Percentiles rank a stretch among this genome's conserved stretches.
These are phyloP conservation scores for Dillenia turbinata DNA, from an alignment of 164 flowering plant genomes.

Conservation along the genomic window DNA sequence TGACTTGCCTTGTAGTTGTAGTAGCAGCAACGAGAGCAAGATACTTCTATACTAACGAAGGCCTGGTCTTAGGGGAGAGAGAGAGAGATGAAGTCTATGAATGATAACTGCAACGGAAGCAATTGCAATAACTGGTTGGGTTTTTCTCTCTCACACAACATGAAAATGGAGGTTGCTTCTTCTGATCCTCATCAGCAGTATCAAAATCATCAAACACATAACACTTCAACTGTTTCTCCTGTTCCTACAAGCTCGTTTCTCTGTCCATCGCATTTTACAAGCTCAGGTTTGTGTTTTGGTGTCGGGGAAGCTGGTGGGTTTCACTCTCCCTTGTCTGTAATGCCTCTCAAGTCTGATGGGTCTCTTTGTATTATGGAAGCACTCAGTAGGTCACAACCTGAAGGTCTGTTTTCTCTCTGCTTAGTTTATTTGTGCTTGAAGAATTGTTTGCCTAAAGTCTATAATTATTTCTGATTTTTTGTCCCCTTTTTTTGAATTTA, in stretches of 20 bases:
- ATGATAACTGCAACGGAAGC: constrained; percentile 23
- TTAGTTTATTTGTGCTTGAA: background rate
- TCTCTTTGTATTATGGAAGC: constrained; percentile 90
- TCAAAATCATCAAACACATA: constrained; percentile 21
- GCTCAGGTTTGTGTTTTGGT: constrained; percentile 37
- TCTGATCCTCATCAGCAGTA: constrained; percentile 30
- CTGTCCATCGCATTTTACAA: constrained; percentile 32
- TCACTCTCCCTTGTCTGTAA: constrained; percentile 45
- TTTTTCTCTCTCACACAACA: constrained; percentile 80
- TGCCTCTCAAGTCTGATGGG: constrained; percentile 92
- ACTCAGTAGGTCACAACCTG: constrained; percentile 48
- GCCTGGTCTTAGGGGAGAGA: constrained; percentile 2
- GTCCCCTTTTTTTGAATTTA: constrained; percentile 15
- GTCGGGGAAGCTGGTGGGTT: constrained; percentile 34
- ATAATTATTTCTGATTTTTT: background rate
- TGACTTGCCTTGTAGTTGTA: constrained; percentile 35
- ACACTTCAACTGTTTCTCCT: constrained; percentile 21
- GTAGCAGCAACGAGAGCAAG: constrained; percentile 7
- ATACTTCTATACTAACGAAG: too few relatives aligned
- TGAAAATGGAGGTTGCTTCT: constrained; percentile 55
- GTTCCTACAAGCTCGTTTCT: constrained; percentile 40
- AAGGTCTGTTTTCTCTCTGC: constrained; percentile 34
- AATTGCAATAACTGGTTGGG: constrained; percentile 68
- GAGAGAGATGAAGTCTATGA: constrained; percentile 61
- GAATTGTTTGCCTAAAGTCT: background rate